These are phyloP conservation scores for Anethum foeniculum DNA, from an alignment of 140 eudicot genomes.

Conservation along the genomic window DNA sequence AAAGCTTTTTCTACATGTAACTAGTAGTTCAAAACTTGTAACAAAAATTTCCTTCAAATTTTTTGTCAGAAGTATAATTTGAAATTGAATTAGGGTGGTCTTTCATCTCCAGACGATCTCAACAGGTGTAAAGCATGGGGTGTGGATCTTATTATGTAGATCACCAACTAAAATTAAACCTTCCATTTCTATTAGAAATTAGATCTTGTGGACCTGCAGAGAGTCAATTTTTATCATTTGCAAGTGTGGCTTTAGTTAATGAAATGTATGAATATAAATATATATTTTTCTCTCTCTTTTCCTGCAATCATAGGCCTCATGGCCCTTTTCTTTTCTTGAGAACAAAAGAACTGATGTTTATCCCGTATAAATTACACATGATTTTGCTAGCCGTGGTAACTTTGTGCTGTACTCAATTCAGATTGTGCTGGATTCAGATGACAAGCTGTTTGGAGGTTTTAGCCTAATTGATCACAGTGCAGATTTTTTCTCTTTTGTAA, in stretches of 20 bases:
- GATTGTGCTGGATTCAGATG: slow-evolving; percentile 85
- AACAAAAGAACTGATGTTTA: neutral
- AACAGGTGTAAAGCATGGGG: neutral
- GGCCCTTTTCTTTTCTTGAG: neutral
- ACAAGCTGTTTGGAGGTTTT: slow-evolving; percentile 70
- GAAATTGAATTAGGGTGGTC: neutral
- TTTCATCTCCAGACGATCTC: neutral
- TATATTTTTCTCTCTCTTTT: neutral
- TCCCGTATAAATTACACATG: neutral
- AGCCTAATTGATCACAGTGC: slow-evolving; percentile 64
- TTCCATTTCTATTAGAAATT: neutral
- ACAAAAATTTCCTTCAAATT: neutral
- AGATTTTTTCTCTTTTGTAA: slow-evolving; percentile 82
- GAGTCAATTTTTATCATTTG: neutral
- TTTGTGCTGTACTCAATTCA: slow-evolving; percentile 22
- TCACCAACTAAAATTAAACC: neutral
- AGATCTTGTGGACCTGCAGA: neutral
- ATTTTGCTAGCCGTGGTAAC: neutral
- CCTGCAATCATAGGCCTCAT: neutral
- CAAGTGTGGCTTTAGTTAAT: neutral
- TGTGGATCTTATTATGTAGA: neutral
- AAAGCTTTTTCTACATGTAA: neutral
- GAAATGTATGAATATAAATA: neutral
- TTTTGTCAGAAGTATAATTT: neutral
- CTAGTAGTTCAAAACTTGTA: neutral